Base-by-base conservation (phyloP, 306 rosid species). In the Trifolium subterraneum region DNA sequence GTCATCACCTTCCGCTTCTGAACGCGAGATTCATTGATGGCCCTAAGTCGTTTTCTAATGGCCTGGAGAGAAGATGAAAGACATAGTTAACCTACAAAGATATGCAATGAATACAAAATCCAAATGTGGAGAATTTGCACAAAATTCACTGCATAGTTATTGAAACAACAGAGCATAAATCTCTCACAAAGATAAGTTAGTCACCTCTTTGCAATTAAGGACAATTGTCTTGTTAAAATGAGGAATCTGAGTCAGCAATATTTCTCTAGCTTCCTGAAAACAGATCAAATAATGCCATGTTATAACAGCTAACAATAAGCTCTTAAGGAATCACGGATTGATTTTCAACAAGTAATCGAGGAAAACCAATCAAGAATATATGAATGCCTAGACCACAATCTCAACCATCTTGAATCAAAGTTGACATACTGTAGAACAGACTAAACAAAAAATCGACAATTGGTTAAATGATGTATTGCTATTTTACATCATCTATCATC, bases 1-100 rank as follows among this genome's bases (percentile, higher is more conserved):
- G 27, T 60, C 60, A 75, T 80, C 78, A 93, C 98, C 98, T 93
- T 93, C 85, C 98, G 83, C 87, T 93, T 93, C 76, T 89, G 92
- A 85, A 87, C 97, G 33, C 96, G 97, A 62, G 98, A 93, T 72
- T 91, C 97, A 84, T 93, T 93, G 67, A 91, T 91, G 85, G 97
- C 97, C 86, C 98, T 86, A 16, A 89, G 84, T 78, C 97, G 91
- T 75, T 85, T 91, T 80, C 87, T 88, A 31, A 91, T 85, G 29
- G 96, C 93, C 98, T 93, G 91, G 27, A 85, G 77, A 83, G 78
- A 74, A 44, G 65, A 81, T 6, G 50, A 73, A 62, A 73, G 70
- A 67, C 38, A 61, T 60, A 66, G 60, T 74, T 47, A 72, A 41
- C 75, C 73, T 10, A 72, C 52, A 61, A 36, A 64, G 35, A 44